phyloP scores from a whole-genome alignment of 2,329 filamentous ascomycete genomes.

The Teratosphaeria epicoccoides region DNA sequence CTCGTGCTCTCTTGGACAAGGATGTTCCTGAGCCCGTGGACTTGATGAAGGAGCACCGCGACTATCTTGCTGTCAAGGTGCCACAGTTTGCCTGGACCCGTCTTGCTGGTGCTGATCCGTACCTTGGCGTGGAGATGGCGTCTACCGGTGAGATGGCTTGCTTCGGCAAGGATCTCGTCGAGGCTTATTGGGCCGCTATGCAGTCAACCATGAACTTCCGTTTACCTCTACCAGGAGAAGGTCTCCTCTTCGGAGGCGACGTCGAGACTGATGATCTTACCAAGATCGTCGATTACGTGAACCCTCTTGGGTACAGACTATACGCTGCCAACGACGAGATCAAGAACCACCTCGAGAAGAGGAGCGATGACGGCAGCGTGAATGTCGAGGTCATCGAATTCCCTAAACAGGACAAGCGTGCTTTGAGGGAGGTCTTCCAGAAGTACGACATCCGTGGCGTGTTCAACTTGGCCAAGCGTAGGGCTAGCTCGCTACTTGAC shows the following conservation, averaged over 20 bases:
- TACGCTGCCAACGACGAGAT: constrained; percentile 73
- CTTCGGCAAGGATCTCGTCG: constrained; percentile 90
- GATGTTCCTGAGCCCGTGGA: constrained; percentile 76
- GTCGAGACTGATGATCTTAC: constrained; percentile 58
- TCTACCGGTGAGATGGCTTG: constrained; percentile 97
- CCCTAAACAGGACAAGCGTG: constrained; percentile 90
- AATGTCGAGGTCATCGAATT: constrained; percentile 88
- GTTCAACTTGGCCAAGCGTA: constrained; percentile 81
- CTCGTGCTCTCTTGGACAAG: constrained; percentile 78
- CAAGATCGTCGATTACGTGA: constrained; percentile 73
- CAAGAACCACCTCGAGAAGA: constrained; percentile 70
- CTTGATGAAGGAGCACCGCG: constrained; percentile 77
- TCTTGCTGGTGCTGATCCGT: constrained; percentile 91
- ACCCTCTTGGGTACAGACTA: constrained; percentile 87
- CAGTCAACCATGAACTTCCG: constrained; percentile 99
- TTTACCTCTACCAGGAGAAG: constrained; percentile 85
- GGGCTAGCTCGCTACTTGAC: constrained; percentile 75
- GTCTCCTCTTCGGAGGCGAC: constrained; percentile 88
- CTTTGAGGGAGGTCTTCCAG: constrained; percentile 86
- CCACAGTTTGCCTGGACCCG: constrained; percentile 99
- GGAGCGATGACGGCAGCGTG: constrained; percentile 51
- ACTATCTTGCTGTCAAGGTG: constrained; percentile 95
- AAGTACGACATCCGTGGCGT: constrained; percentile 93
- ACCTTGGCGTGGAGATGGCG: constrained; percentile 95
- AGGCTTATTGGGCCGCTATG: constrained; percentile 94